Evolutionary conservation across 2,329 filamentous ascomycete species (phyloP), one percentile per base, ranked within the genome.

Genomic region (Pseudocercospora crystallina): DNA sequence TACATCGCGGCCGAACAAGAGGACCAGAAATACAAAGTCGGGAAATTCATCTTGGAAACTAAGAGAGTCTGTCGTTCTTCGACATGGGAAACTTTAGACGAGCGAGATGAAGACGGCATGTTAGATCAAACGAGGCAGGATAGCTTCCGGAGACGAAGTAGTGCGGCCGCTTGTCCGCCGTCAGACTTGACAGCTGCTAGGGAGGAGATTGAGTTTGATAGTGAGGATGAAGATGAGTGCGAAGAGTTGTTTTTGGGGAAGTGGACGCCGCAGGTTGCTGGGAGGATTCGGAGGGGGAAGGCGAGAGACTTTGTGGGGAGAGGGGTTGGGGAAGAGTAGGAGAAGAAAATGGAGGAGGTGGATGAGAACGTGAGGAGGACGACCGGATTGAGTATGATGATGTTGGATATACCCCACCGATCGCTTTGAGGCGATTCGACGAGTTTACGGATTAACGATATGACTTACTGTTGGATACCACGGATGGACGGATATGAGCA

Each of bases 1-100:
- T 85, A 85, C 61, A 76, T 85, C 17, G 74, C 76, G 14, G 82
- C 82, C 0, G 80, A 81, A 52, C 80, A 85, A 57, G 81, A 84
- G 51, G 71, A 67, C 9, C 82, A 85, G 67, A 71, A 75, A 48
- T 85, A 85, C 61, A 85, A 85, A 62, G 79, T 85, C 2, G 82
- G 82, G n/a, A 85, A 84, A 62, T 85, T 81, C 57, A 85, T 85
- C 26, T 66, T 85, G 26, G 82, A 85, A 66, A 83, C 80, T 37
- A 80, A 77, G 65, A 71, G 76, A 46, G 77, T 82, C 8, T 75
- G 73, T 17, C 68, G 73, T 29, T 70, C 71, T 12, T 71, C 73
- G 13, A 75, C 68, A 14, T 85, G 82, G 82, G 81, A 83, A 53
- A 64, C 47, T 7, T 17, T 26, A 3, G 60, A 65, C 33, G 58